These are phyloP conservation scores for Trichoderma breve DNA, from an alignment of 2,329 filamentous ascomycete species.

Conservation along the genomic window DNA sequence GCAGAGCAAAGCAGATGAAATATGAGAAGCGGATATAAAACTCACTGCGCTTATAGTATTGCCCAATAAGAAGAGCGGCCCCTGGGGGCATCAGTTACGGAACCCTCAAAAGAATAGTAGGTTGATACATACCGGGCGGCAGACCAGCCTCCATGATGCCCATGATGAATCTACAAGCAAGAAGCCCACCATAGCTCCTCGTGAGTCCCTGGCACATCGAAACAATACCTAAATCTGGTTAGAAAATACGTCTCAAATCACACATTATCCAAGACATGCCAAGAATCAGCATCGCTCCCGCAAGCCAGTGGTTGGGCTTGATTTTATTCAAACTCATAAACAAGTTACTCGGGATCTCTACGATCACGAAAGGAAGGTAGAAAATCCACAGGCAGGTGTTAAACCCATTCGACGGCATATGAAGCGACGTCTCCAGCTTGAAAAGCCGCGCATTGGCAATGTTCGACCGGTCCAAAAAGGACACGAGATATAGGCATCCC, in stretches of 20 bases:
- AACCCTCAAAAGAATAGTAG: not conserved
- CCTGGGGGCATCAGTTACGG: not conserved
- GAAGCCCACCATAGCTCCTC: not conserved
- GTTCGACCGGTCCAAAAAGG: slow-evolving; percentile 57
- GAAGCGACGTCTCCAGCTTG: not conserved
- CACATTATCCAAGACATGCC: not conserved
- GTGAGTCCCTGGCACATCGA: not conserved
- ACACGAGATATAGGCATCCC: slow-evolving; percentile 56
- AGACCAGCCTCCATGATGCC: not conserved
- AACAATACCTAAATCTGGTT: not conserved
- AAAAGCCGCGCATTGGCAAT: slow-evolving; percentile 25
- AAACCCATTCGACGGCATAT: not conserved
- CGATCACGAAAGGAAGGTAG: not conserved
- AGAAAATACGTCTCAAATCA: not conserved
- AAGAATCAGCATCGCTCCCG: not conserved
- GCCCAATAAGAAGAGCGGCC: not conserved
- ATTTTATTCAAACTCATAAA: slow-evolving; percentile 4
- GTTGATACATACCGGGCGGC: not conserved
- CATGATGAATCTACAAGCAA: slow-evolving; percentile 1
- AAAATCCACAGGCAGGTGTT: slow-evolving; percentile 9
- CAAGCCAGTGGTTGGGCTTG: not conserved
- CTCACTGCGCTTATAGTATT: not conserved
- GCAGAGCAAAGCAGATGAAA: not conserved
- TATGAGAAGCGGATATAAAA: slow-evolving; percentile 4
- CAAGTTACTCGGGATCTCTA: slow-evolving; percentile 2